Percentiles rank a stretch among this genome's conserved stretches.
phyloP scores from a whole-genome alignment of 192 early-diverging fungal species.

The Chytriomyces sp. region DNA sequence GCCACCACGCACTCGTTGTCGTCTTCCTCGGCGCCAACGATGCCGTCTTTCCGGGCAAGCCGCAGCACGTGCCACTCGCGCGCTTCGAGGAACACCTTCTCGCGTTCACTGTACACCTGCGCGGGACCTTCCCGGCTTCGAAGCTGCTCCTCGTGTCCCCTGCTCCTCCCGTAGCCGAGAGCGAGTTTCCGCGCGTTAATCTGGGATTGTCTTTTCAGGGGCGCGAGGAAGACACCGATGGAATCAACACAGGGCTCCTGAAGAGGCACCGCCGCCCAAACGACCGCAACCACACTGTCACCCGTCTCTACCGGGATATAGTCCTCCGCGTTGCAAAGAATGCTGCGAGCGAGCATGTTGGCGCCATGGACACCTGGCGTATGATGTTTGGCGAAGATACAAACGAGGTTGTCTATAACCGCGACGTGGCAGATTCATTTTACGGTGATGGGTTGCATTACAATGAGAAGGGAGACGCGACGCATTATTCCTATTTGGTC shows the following conservation, averaged over 20 bases:
- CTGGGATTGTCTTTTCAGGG: too few relatives aligned
- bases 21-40: constrained; percentile 21
- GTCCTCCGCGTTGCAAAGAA: background rate
- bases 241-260: too few relatives aligned
- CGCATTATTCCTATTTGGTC: background rate
- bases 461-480: constrained; percentile 8
- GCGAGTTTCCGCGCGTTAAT: constrained; percentile 2
- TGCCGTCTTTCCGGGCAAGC: background rate
- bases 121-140: background rate
- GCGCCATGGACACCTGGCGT: constrained; percentile 18
- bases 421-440: constrained; percentile 17
- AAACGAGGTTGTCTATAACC: constrained; percentile 1
- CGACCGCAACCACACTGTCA: background rate
- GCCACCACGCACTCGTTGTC: background rate
- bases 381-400: background rate
- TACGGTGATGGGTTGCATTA: constrained; percentile 25
- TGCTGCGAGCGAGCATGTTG: background rate
- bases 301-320: constrained; percentile 4
- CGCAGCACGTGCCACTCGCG: background rate
- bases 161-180: constrained; percentile 3
- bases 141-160: constrained; percentile 8
- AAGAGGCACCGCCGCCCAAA: constrained; percentile 10
- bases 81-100: background rate
- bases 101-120: background rate
- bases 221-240: too few relatives aligned